Evolutionary conservation across 2,329 filamentous ascomycete genomes (phyloP).

Genomic region (Curvularia eragrostidis): DNA sequence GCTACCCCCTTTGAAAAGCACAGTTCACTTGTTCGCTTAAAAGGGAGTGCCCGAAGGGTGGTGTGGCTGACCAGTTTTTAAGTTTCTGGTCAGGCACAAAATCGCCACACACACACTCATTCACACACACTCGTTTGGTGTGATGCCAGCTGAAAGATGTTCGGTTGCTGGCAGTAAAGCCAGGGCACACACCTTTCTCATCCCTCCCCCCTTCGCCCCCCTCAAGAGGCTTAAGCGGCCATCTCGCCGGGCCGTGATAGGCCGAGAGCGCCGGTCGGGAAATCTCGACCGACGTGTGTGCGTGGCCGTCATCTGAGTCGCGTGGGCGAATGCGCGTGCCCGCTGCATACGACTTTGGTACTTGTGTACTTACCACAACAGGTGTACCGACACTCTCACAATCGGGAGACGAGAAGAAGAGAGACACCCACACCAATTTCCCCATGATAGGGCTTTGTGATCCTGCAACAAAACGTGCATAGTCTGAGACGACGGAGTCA

Average conservation of each 20-base stretch:
- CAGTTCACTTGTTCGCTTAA: conserved; percentile 21
- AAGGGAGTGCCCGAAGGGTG: conserved; percentile 11
- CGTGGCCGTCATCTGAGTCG: not conserved
- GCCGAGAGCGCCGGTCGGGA: not conserved
- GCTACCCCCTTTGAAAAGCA: not conserved
- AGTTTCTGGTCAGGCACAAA: not conserved
- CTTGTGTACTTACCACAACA: not conserved
- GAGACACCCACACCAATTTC: not conserved
- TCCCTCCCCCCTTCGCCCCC: too few relatives aligned
- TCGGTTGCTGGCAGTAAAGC: not conserved
- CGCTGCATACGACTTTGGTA: not conserved
- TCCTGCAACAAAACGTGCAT: conserved; percentile 8
- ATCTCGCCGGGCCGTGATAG: not conserved
- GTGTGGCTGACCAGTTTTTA: too few relatives aligned
- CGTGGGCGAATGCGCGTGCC: not conserved
- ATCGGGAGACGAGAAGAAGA: not conserved
- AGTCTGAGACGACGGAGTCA: conserved; percentile 9
- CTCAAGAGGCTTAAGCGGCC: not conserved
- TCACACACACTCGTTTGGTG: too few relatives aligned
- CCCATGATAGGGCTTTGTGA: not conserved
- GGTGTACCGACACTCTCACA: not conserved
- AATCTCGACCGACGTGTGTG: not conserved
- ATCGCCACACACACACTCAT: not conserved
- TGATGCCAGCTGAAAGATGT: not conserved
- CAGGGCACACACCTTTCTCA: not conserved